phyloP scores from a whole-genome alignment of 73 alveolate species.

The Symbiodinium natans region DNA sequence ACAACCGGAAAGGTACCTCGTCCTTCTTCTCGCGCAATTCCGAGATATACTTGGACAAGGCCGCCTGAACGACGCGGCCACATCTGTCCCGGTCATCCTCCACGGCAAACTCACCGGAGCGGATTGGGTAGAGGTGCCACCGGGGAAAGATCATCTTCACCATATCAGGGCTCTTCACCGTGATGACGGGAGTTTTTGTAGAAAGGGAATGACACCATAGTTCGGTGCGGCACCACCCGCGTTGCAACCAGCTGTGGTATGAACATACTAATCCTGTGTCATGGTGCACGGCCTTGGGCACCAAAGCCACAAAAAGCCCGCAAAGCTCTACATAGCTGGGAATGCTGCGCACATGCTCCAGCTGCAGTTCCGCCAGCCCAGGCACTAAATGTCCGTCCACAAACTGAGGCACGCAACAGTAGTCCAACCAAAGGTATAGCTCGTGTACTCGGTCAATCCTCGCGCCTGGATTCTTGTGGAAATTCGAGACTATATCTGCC shows the following conservation, averaged over 20 bases:
- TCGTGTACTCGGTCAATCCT: not conserved
- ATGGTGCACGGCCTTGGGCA: not conserved
- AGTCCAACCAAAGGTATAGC: not conserved
- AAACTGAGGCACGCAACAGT: not conserved
- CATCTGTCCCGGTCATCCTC: not conserved
- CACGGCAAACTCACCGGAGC: conserved; percentile 6
- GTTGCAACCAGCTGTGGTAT: not conserved
- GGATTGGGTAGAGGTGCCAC: conserved; percentile 6
- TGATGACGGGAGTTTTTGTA: not conserved
- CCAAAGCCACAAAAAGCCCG: not conserved
- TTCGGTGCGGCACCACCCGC: no score
- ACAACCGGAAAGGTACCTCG: not conserved
- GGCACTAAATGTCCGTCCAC: not conserved
- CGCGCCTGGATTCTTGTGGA: not conserved
- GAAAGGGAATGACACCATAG: conserved; percentile 32
- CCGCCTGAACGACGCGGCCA: not conserved
- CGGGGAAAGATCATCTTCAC: not conserved
- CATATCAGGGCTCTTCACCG: not conserved
- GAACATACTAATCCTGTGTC: not conserved
- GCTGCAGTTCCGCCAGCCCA: not conserved
- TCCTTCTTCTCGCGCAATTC: not conserved
- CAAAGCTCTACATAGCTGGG: not conserved
- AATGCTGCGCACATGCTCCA: not conserved
- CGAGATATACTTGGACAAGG: not conserved
- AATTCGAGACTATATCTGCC: not conserved